Evolutionary conservation across 164 flowering plant species (phyloP).

Genomic region (Nymphaea thermarum): DNA sequence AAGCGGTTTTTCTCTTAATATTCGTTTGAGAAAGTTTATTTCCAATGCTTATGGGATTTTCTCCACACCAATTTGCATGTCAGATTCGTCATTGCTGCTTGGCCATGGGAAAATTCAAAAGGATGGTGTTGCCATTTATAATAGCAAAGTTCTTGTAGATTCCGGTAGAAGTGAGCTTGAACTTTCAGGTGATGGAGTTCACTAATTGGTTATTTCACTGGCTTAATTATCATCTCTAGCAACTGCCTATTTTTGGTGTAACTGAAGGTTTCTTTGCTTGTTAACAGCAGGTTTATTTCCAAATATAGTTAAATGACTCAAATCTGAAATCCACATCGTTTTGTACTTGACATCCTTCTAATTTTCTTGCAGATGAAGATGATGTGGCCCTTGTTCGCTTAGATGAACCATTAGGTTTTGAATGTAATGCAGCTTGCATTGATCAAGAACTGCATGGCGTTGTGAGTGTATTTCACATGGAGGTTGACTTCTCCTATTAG

Average conservation of each 20-base stretch:
- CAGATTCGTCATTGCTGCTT: conserved; percentile 25
- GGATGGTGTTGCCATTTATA: conserved; percentile 18
- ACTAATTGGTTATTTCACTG: not conserved
- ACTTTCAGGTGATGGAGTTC: conserved; percentile 43
- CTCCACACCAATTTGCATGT: conserved; percentile 3
- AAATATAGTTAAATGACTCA: no score
- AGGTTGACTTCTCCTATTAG: not conserved
- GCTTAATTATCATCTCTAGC: not conserved
- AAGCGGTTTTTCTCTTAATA: no score
- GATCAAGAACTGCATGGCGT: conserved; percentile 48
- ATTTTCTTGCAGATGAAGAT: conserved; percentile 39
- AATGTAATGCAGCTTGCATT: conserved; percentile 19
- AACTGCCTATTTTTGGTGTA: no score
- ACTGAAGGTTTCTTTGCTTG: no score
- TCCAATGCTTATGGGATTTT: not conserved
- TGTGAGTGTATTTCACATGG: conserved; percentile 27
- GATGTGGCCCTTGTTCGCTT: conserved; percentile 43
- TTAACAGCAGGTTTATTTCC: no score
- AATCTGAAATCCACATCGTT: not conserved
- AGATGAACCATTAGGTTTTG: conserved; percentile 26
- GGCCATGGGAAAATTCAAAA: conserved; percentile 13
- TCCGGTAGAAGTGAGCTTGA: conserved; percentile 42
- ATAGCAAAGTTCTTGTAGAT: conserved; percentile 21
- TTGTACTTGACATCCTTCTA: not conserved
- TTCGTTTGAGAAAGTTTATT: not conserved